Evolutionary conservation across 2,329 filamentous ascomycete species (phyloP).

Genomic region (Nemania abortiva): DNA sequence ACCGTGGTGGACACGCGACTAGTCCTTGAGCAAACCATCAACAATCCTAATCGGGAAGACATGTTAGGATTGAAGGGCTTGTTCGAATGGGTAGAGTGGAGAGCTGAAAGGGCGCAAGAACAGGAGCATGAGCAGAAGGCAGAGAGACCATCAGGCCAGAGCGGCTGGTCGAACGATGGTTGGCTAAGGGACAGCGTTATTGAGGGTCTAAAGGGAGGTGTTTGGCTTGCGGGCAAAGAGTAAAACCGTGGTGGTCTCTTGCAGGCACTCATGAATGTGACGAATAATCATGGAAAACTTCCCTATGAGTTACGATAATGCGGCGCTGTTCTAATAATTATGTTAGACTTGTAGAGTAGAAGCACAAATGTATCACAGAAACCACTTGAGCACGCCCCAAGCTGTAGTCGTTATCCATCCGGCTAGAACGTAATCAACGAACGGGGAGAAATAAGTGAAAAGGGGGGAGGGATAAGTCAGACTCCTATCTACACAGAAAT

Average conservation of each 20-base stretch:
- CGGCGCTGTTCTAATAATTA: background rate
- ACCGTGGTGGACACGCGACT: slow-evolving; percentile 77
- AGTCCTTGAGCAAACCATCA: slow-evolving; percentile 67
- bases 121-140: slow-evolving; percentile 41
- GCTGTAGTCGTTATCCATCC: no score
- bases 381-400: no score
- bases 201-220: slow-evolving; percentile 66
- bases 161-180: slow-evolving; percentile 56
- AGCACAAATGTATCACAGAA: no score
- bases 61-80: slow-evolving; percentile 64
- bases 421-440: no score
- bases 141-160: slow-evolving; percentile 38
- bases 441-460: no score
- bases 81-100: slow-evolving; percentile 68
- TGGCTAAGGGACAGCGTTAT: slow-evolving; percentile 69
- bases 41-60: slow-evolving; percentile 46
- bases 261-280: background rate
- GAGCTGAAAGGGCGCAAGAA: slow-evolving; percentile 50
- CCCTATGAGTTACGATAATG: background rate
- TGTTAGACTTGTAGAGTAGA: no score
- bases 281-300: background rate
- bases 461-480: no score
- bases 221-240: slow-evolving; percentile 62
- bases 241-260: slow-evolving; percentile 19
- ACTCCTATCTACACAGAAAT: background rate